Evolutionary conservation across 257 asterid species (phyloP).

Genomic region (Paulownia fortunei): DNA sequence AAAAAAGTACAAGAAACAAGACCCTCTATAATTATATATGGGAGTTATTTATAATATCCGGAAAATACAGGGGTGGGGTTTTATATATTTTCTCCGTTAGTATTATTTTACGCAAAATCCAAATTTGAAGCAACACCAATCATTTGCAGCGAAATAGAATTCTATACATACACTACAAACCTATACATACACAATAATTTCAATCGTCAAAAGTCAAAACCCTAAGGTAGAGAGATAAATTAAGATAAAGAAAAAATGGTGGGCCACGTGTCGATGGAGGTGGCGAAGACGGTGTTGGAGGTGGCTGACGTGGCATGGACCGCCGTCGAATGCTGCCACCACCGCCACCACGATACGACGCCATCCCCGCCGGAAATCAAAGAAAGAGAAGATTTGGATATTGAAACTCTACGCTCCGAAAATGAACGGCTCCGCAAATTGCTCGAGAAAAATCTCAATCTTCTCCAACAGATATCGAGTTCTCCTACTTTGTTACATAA

Average conservation of each 20-base stretch:
- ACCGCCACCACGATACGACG: conserved; percentile 41
- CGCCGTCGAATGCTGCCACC: conserved; percentile 77
- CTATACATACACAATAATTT: neutral
- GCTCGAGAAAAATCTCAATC: conserved; percentile 77
- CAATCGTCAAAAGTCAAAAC: conserved; percentile 10
- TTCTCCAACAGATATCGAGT: conserved; percentile 58
- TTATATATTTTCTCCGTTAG: neutral
- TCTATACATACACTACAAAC: neutral
- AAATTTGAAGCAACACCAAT: conserved; percentile 15
- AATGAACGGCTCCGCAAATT: conserved; percentile 68
- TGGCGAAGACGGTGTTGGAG: conserved; percentile 91
- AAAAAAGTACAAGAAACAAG: too few relatives aligned
- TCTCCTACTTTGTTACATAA: conserved; percentile 54
- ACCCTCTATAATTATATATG: too few relatives aligned
- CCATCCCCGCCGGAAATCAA: conserved; percentile 35
- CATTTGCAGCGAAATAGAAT: neutral
- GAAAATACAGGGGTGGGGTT: neutral
- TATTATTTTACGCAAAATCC: conserved; percentile 8
- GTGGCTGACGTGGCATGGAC: conserved; percentile 91
- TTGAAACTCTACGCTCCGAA: conserved; percentile 62
- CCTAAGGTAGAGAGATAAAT: conserved; percentile 22
- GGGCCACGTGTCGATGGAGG: conserved; percentile 59
- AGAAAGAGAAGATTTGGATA: conserved; percentile 37
- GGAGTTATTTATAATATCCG: conserved; percentile 11
- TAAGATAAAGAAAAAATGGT: conserved; percentile 42